Evolutionary conservation across 352 stramenopile genomes (phyloP), one percentile per base, ranked within the genome.

Genomic region (Phytopythium litorale): DNA sequence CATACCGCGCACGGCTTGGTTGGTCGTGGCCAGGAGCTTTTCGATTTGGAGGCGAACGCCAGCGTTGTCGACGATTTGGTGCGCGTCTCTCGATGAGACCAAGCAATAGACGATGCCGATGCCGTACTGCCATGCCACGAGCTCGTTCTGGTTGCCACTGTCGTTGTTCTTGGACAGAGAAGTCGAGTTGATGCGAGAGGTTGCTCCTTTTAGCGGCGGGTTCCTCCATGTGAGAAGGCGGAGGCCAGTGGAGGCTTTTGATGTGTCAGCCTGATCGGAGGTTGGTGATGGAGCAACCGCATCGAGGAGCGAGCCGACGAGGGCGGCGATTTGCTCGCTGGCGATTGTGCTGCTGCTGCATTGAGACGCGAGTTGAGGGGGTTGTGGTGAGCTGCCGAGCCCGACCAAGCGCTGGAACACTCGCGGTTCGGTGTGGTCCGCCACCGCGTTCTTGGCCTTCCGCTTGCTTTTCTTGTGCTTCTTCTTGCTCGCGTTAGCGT

Each of bases 371-470:
- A 56, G 7, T 2, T 5, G 13, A 32, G 28, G 18, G 12, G 12
- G 4, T 4, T 12, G 3, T 11, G 7, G 23, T 4, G 21, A 52
- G 5, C 21, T 23, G 21, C 21, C 21, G 8, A 52, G 28, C 5
- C 45, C 11, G 8, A 52, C 16, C 21, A 32, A 23, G 21, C 66
- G 66, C 56, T 83, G 70, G 52, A 87, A 78, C 25, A 64, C 53
- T 8, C 73, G 58, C 9, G 75, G 65, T 28, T 74, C 73, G 0
- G 62, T 57, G 54, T 78, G 60, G 56, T 73, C 51, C 58, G 80
- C 65, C 8, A 88, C 72, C 7, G 76, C 65, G 46, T 88, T 88
- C 50, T 71, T 69, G 33, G 32, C 25, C 11, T 52, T 52, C 19
- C 28, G 45, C 19, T 30, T 51, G 50, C 65, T 78, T 59, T 73